These are phyloP conservation scores for Candida sojae DNA, from an alignment of 1,139 yeast species.

Conservation along the genomic window DNA sequence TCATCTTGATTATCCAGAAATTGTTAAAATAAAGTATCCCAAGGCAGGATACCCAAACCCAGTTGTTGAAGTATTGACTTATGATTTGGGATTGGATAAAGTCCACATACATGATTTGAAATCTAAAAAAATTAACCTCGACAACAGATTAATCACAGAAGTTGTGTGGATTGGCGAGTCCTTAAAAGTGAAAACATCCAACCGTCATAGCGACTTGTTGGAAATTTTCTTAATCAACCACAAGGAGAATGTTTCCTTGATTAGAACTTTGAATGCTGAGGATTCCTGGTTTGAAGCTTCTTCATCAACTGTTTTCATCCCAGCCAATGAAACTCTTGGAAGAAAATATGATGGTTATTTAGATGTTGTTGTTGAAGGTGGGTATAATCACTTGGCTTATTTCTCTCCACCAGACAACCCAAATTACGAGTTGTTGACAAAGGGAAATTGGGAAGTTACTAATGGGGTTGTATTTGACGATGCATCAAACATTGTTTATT, in stretches of 20 bases:
- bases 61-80: constrained; percentile 39
- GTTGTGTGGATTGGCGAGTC: constrained; percentile 45
- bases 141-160: constrained; percentile 39
- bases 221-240: constrained; percentile 43
- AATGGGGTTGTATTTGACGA: constrained; percentile 52
- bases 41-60: constrained; percentile 51
- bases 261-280: constrained; percentile 39
- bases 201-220: constrained; percentile 45
- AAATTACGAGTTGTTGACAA: constrained; percentile 41
- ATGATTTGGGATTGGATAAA: constrained; percentile 22
- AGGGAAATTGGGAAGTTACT: constrained; percentile 57
- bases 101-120: constrained; percentile 21
- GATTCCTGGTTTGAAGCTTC: constrained; percentile 79
- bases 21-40: constrained; percentile 43
- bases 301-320: constrained; percentile 69
- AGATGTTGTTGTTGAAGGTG: constrained; percentile 53
- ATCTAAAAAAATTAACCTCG: constrained; percentile 21
- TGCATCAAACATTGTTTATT: constrained; percentile 44
- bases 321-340: constrained; percentile 52
- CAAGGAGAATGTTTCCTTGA: constrained; percentile 23
- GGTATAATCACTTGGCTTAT: constrained; percentile 58
- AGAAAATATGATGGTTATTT: constrained; percentile 53
- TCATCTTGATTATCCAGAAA: constrained; percentile 42
- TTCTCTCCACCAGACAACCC: constrained; percentile 54
- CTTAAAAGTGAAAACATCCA: constrained; percentile 41